phyloP scores from a whole-genome alignment of 352 stramenopile genomes.

The Globisporangium lucens region DNA sequence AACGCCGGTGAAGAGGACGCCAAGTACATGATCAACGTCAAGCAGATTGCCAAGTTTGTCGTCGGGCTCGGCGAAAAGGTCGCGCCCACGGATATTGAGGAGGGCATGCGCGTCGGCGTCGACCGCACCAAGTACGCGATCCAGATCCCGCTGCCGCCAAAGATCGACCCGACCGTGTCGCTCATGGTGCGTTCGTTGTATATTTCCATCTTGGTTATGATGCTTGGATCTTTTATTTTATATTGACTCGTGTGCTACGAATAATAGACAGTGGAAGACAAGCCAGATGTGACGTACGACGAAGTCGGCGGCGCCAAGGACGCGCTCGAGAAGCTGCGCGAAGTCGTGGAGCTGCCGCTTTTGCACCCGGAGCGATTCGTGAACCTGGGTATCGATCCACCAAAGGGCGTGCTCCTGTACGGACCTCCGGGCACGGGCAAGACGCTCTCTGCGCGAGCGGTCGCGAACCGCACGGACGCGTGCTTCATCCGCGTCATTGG shows the following conservation, averaged over 20 bases:
- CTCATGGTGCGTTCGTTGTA: constrained; percentile 37
- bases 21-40: constrained; percentile 99
- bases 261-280: constrained; percentile 97
- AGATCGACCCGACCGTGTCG: constrained; percentile 98
- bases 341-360: constrained; percentile 98
- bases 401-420: constrained; percentile 99
- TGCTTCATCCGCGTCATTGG: constrained; percentile 99
- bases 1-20: constrained; percentile 92
- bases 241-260: constrained; percentile 24
- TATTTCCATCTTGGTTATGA: neutral
- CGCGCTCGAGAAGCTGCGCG: constrained; percentile 97
- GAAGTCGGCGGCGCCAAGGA: constrained; percentile 99
- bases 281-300: constrained; percentile 99
- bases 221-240: neutral
- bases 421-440: constrained; percentile 97
- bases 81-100: constrained; percentile 98
- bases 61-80: constrained; percentile 98
- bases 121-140: constrained; percentile 97
- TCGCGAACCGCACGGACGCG: constrained; percentile 98
- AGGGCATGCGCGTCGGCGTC: constrained; percentile 99
- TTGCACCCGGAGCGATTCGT: constrained; percentile 99
- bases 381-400: constrained; percentile 98
- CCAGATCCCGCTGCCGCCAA: constrained; percentile 97
- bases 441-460: constrained; percentile 95
- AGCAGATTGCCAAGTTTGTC: constrained; percentile 99